Base-by-base conservation (phyloP, 768 basidiomycete species). In the Butyriboletus loyo region DNA sequence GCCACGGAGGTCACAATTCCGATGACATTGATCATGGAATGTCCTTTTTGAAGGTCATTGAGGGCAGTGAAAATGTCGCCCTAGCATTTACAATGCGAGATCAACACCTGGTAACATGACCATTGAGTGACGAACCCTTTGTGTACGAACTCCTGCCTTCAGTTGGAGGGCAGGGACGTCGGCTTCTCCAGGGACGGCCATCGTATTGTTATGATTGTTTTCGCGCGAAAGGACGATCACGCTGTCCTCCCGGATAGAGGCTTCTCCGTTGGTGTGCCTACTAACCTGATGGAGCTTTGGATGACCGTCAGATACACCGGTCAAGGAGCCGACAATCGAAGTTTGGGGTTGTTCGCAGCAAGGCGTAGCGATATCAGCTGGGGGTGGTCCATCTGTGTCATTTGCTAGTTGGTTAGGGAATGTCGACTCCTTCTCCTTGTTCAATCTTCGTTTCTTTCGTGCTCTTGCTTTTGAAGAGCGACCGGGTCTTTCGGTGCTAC, bases 11-110 rank as follows among this genome's bases (percentile, higher is more conserved):
- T 46, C 27, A 70, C 73, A 6, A 77, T 59, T 7, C 59, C 70
- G 19, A 73, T 72, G 27, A 70, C 52, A 39, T 70, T 70, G 52
- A 63, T 44, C 47, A 58, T 50, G 4, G 52, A 60, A 30, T 43
- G 59, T 3, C 53, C 50, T 19, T 41, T 47, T 11, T 40, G 48
- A 42, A 61, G 52, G n/a, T 59, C 46, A 21, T 15, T 32, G 25
- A 66, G 56, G 15, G 64, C 24, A 25, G 50, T 59, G 24, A 64
- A 72, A 37, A 46, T 1, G 32, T 69, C 68, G 13, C 68, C 70
- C 68, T 69, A 21, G 19, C 8, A 28, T 44, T 41, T 9, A 38
- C 30, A 32, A 50, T 44, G 39, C 6, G 32, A 52, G 8, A 49
- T 55, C 21, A 54, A 42, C 25, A 17, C 34, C 4, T 17, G 32